A percentile compares a stretch with the other conserved stretches of the same genome.
phyloP scores from a whole-genome alignment of 345 rosid species.

The Diplotaxis tenuifolia region DNA sequence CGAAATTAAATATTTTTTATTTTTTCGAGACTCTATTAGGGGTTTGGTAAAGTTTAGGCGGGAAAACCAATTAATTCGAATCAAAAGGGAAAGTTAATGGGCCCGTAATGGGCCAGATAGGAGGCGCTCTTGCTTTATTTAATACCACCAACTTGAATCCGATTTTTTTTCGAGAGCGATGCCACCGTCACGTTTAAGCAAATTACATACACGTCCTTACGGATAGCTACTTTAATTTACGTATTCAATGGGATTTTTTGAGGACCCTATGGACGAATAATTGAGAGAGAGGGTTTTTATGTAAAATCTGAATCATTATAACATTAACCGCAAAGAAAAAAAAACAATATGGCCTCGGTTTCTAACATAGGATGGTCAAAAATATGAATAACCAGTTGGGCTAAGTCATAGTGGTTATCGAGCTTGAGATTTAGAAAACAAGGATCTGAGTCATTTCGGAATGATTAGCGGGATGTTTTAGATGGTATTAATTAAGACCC shows the following conservation, averaged over 20 bases:
- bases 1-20: constrained; percentile 14
- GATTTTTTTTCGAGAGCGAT: background rate
- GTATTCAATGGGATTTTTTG: background rate
- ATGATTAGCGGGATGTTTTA: background rate
- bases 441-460: background rate
- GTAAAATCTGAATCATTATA: background rate
- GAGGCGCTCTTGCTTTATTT: background rate
- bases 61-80: constrained; percentile 34
- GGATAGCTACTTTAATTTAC: background rate
- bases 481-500: background rate
- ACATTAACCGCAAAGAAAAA: background rate
- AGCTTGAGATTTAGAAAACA: background rate
- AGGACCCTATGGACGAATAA: background rate
- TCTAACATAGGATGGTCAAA: background rate
- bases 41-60: constrained; percentile 2
- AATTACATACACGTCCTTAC: background rate
- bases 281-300: background rate
- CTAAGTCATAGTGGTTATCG: background rate
- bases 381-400: background rate
- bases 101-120: background rate
- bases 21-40: background rate
- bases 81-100: background rate
- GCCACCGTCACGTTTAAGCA: background rate
- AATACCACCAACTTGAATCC: background rate
- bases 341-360: background rate